Evolutionary conservation across 345 rosid species (phyloP).

Genomic region (Aquilaria yunnanensis): DNA sequence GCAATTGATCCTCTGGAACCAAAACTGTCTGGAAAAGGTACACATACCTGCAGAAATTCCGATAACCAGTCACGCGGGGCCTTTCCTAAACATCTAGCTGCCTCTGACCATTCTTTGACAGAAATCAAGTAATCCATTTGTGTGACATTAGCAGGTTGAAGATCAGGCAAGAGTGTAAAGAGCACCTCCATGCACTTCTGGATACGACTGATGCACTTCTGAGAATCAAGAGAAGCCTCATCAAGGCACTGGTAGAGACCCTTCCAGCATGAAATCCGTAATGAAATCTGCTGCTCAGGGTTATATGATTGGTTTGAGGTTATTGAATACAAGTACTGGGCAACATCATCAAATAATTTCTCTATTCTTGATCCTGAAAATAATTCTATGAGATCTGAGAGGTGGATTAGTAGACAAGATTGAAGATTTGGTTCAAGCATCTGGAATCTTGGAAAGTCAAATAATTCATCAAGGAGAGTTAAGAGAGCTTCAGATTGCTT

Average conservation of each 20-base stretch:
- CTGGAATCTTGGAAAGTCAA: conserved; percentile 71
- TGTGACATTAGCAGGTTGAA: conserved; percentile 21
- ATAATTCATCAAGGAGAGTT: conserved; percentile 69
- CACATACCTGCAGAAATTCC: conserved; percentile 63
- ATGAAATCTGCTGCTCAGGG: conserved; percentile 38
- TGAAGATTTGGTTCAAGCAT: conserved; percentile 61
- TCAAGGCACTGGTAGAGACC: conserved; percentile 69
- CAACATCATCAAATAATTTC: conserved; percentile 61
- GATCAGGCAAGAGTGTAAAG: conserved; percentile 50
- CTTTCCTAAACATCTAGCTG: conserved; percentile 66
- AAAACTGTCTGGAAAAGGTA: neutral
- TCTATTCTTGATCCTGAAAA: conserved; percentile 77
- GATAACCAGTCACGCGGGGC: conserved; percentile 57
- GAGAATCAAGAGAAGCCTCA: conserved; percentile 53
- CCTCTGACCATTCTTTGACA: conserved; percentile 58
- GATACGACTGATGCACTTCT: conserved; percentile 38
- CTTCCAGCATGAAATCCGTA: conserved; percentile 74
- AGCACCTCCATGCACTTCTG: conserved; percentile 69
- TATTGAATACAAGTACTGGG: conserved; percentile 40
- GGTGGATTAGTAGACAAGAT: conserved; percentile 51
- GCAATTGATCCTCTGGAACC: neutral
- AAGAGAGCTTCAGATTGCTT: conserved; percentile 57
- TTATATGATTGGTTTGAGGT: conserved; percentile 34
- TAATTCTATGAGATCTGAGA: conserved; percentile 52
- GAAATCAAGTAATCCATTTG: conserved; percentile 23